Percentiles rank a stretch among this genome's conserved stretches.
phyloP scores from a whole-genome alignment of 2,329 filamentous ascomycete genomes.

The Pezicula rhizophila region DNA sequence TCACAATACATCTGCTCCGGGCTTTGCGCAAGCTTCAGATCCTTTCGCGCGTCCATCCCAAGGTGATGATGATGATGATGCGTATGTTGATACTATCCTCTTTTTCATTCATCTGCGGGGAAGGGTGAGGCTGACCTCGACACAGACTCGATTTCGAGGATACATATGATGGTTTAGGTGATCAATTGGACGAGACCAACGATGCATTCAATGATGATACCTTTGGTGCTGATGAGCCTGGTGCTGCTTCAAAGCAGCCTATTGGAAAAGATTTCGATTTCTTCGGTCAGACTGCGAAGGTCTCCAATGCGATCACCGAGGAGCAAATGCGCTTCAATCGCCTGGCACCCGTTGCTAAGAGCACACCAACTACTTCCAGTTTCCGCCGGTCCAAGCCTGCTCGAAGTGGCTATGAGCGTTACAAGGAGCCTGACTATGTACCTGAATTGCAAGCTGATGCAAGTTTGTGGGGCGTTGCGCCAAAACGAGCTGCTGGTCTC shows the following conservation, averaged over 20 bases:
- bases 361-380: slow-evolving; percentile 32
- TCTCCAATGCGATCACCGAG: slow-evolving; percentile 79
- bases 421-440: slow-evolving; percentile 75
- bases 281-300: slow-evolving; percentile 84
- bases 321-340: slow-evolving; percentile 81
- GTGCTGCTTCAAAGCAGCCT: slow-evolving; percentile 36
- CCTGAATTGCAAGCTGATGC: slow-evolving; percentile 90
- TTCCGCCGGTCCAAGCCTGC: slow-evolving; percentile 49
- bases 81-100: slow-evolving; percentile 21
- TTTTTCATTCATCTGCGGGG: background rate
- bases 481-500: slow-evolving; percentile 43
- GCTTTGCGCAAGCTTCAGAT: slow-evolving; percentile 78
- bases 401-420: slow-evolving; percentile 86
- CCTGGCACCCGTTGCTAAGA: slow-evolving; percentile 55
- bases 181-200: slow-evolving; percentile 83
- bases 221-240: slow-evolving; percentile 56
- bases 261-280: slow-evolving; percentile 97
- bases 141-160: slow-evolving; percentile 82
- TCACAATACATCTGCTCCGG: slow-evolving; percentile 63
- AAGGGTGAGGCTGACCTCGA: slow-evolving; percentile 16
- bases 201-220: slow-evolving; percentile 98
- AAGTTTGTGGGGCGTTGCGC: slow-evolving; percentile 80
- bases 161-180: slow-evolving; percentile 91
- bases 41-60: slow-evolving; percentile 79
- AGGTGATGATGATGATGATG: slow-evolving; percentile 50